phyloP scores from a whole-genome alignment of 495 filamentous ascomycete species.

The Aspergillus baeticus region DNA sequence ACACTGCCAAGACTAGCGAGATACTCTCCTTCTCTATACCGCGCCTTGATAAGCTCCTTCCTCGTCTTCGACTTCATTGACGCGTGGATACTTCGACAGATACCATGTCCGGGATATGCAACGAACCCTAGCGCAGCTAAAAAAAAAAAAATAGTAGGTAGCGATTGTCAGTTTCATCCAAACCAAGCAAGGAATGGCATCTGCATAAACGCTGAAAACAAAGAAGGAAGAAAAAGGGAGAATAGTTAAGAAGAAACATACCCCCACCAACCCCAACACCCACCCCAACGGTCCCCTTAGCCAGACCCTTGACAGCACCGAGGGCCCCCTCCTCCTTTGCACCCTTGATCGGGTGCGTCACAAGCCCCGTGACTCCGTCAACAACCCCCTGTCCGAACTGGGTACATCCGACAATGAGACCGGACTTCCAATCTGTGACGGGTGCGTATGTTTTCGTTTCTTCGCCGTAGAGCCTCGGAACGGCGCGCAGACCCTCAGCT shows the following conservation, averaged over 20 bases:
- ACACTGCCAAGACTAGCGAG: neutral
- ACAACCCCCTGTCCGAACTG: conserved; percentile 71
- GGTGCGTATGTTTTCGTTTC: conserved; percentile 37
- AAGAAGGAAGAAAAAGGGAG: neutral
- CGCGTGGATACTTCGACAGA: conserved; percentile 25
- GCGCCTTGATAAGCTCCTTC: conserved; percentile 18
- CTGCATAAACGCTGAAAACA: neutral
- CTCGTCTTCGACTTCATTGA: conserved; percentile 24
- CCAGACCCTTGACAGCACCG: conserved; percentile 65
- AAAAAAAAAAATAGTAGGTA: neutral
- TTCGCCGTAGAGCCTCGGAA: conserved; percentile 74
- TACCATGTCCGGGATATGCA: conserved; percentile 26
- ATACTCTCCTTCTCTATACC: conserved; percentile 16
- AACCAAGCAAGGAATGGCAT: too few relatives aligned
- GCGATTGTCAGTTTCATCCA: neutral
- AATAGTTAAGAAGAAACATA: neutral
- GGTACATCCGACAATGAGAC: conserved; percentile 34
- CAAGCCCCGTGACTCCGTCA: conserved; percentile 70
- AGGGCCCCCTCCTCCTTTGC: conserved; percentile 56
- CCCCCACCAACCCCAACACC: conserved; percentile 41
- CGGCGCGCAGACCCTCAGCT: conserved; percentile 81
- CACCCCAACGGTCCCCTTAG: conserved; percentile 72
- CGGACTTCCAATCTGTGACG: conserved; percentile 38
- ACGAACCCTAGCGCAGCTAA: conserved; percentile 26
- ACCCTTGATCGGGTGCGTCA: conserved; percentile 63